Percentiles rank a stretch among this genome's conserved stretches.
Conservation (phyloP, 1,139 yeast genomes). For the Debaryomyces singareniensis region DNA sequence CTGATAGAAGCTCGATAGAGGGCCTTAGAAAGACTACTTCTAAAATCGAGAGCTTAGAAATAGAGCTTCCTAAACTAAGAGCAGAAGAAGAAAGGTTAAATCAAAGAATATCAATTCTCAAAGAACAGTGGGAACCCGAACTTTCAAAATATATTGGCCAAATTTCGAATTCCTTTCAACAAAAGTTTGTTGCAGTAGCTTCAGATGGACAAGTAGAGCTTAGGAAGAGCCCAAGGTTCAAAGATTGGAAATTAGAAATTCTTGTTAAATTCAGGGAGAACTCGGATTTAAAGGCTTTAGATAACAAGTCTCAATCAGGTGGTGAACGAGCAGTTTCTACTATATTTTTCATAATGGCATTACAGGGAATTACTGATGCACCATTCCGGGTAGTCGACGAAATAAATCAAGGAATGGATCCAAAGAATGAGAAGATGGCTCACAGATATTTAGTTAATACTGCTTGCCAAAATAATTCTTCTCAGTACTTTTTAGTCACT, state of each 20-base stretch:
- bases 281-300: conserved; percentile 62
- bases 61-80: conserved; percentile 28
- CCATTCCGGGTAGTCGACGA: conserved; percentile 97
- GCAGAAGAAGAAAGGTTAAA: conserved; percentile 19
- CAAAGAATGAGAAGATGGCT: conserved; percentile 81
- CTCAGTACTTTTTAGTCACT: conserved; percentile 86
- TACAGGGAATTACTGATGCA: conserved; percentile 85
- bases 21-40: conserved; percentile 23
- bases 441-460: conserved; percentile 82
- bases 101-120: conserved; percentile 32
- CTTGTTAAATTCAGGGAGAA: conserved; percentile 79
- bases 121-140: conserved; percentile 52
- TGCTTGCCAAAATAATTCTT: conserved; percentile 59
- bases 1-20: conserved; percentile 32
- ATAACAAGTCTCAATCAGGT: conserved; percentile 89
- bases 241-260: conserved; percentile 81
- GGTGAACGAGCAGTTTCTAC: conserved; percentile 98
- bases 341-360: conserved; percentile 79
- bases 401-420: conserved; percentile 98
- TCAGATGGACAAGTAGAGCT: conserved; percentile 77
- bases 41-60: conserved; percentile 24
- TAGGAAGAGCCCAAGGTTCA: conserved; percentile 46
- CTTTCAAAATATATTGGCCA: conserved; percentile 42
- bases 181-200: conserved; percentile 67
- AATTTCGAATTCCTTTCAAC: conserved; percentile 59